Evolutionary conservation across 176 grass and related monocot species (phyloP), one percentile per base, ranked within the genome.

Genomic region (Carex kokanica): DNA sequence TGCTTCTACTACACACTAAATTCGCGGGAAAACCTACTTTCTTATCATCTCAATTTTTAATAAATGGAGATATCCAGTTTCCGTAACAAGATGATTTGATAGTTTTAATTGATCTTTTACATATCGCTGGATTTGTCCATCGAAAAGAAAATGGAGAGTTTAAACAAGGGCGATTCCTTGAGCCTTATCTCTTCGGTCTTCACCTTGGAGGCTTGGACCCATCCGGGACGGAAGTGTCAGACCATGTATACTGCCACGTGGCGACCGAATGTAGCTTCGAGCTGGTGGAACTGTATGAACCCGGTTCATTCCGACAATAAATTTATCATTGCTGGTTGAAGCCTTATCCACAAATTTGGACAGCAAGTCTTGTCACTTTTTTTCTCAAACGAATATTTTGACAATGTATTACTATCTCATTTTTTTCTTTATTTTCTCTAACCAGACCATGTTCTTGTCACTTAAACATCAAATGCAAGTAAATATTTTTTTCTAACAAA

Each of bases 111-210:
- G 9, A 49, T 49, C 9, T 47, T 10, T 2, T 1, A 47, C 38
- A 43, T 8, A 49, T 49, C 2, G 20, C 21, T 62, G 60, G 21
- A n/a, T 25, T 10, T 6, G 18, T 52, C 70, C 20, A 52, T 74
- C 52, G 25, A 0, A 0, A 2, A 8, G 1, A 10, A 13, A 74
- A 49, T 14, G 70, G 70, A 52, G 70, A 51, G 31, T 14, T 52
- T 0, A 8, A 6, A 51, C 10, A 45, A 25, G 11, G 13, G n/a
- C 9, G 3, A 20, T 51, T 51, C n/a, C 41, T 74, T 74, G 27
- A 16, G 71, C 71, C 72, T 75, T 75, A 75, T 75, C 47, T n/a
- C n/a, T n/a, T n/a, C n/a, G n/a, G n/a, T 75, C 73, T 77, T 55
- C 73, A 31, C 2, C 47, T 77, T 32, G n/a, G n/a, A n/a, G n/a